A percentile compares a stretch with the other conserved stretches of the same genome.
phyloP scores from a whole-genome alignment of 2,329 filamentous ascomycete genomes.

The Plectosphaerella sp. region DNA sequence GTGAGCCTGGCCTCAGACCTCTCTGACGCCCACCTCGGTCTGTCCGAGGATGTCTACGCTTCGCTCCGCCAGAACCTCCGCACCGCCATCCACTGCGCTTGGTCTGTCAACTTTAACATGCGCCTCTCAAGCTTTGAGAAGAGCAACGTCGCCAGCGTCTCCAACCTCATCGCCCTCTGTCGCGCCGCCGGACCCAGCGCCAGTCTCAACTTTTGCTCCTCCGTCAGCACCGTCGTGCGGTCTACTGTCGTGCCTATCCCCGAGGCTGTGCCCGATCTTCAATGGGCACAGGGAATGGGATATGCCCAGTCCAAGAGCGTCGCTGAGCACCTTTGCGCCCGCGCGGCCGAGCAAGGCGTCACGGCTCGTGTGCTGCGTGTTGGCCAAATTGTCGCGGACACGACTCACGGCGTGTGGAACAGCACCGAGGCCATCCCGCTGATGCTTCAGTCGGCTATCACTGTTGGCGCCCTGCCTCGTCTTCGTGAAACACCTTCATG shows the following conservation, averaged over 20 bases:
- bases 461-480: constrained; percentile 37
- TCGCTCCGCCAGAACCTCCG: constrained; percentile 27
- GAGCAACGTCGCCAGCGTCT: constrained; percentile 38
- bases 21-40: constrained; percentile 31
- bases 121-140: constrained; percentile 43
- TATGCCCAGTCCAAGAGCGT: constrained; percentile 39
- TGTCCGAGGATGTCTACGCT: constrained; percentile 20
- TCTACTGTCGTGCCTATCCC: constrained; percentile 22
- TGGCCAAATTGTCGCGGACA: constrained; percentile 48
- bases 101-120: constrained; percentile 55
- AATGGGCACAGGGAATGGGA: constrained; percentile 34
- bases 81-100: constrained; percentile 45
- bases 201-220: constrained; percentile 46
- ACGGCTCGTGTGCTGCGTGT: constrained; percentile 35
- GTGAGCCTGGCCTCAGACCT: constrained; percentile 31
- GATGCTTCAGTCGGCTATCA: constrained; percentile 40
- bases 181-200: constrained; percentile 11
- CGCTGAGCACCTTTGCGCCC: constrained; percentile 29
- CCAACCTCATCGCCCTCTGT: constrained; percentile 35
- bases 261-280: constrained; percentile 28
- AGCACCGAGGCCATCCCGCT: constrained; percentile 46
- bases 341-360: constrained; percentile 26
- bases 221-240: constrained; percentile 36
- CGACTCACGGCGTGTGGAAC: constrained; percentile 44
- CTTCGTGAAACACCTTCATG: constrained; percentile 40